Evolutionary conservation across 371 early-diverging fungal genomes (phyloP).

Genomic region (Zychaea mexicana): DNA sequence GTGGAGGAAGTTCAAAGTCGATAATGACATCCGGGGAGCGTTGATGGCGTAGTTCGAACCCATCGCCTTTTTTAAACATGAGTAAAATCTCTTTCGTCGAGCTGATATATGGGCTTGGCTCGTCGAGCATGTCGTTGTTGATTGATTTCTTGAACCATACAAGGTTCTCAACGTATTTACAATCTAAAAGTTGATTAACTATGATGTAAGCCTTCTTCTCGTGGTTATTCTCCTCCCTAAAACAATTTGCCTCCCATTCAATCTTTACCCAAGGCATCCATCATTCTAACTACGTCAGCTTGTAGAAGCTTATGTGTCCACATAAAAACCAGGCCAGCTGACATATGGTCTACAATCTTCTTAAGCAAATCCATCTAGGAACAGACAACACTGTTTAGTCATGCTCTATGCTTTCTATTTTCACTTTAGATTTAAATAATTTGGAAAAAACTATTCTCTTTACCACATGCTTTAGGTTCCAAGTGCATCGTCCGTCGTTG

Average conservation of each 20-base stretch:
- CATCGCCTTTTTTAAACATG: conserved; percentile 71
- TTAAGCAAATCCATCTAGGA: conserved; percentile 46
- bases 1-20: conserved; percentile 56
- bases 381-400: too few relatives aligned
- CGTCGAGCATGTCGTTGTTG: conserved; percentile 52
- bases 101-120: conserved; percentile 52
- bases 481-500: conserved; percentile 50
- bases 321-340: conserved; percentile 61
- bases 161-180: conserved; percentile 68
- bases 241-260: neutral
- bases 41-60: conserved; percentile 66
- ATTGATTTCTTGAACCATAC: conserved; percentile 67
- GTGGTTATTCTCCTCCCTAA: neutral
- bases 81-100: conserved; percentile 58
- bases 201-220: neutral
- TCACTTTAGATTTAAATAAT: conserved; percentile 15
- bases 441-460: conserved; percentile 10
- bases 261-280: conserved; percentile 55
- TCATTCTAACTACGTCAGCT: conserved; percentile 58
- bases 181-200: conserved; percentile 30
- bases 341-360: conserved; percentile 47
- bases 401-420: too few relatives aligned
- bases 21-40: conserved; percentile 67
- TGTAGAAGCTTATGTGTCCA: conserved; percentile 67
- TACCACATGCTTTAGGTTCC: conserved; percentile 45